A percentile compares a stretch with the other conserved stretches of the same genome.
Conservation (phyloP, 305 asterid genomes). For the Rubia occidens region DNA sequence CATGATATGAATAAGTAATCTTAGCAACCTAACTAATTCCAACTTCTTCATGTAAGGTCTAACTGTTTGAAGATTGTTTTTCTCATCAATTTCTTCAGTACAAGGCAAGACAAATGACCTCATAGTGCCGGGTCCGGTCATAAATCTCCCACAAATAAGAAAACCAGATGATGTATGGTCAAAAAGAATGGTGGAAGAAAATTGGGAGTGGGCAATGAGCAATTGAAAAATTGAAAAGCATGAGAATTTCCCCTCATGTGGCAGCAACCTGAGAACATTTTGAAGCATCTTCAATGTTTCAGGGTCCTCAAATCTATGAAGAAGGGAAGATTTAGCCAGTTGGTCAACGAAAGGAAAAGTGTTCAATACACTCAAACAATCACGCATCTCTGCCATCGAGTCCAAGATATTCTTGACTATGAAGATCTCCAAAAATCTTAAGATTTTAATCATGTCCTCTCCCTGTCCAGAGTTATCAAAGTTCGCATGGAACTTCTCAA, state of each 20-base stretch:
- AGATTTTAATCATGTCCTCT: constrained; percentile 32
- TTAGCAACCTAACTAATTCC: constrained; percentile 75
- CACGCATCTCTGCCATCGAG: constrained; percentile 36
- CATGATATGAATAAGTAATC: constrained; percentile 49
- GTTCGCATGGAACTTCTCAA: constrained; percentile 37
- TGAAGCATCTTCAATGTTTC: constrained; percentile 56
- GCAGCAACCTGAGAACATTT: constrained; percentile 41
- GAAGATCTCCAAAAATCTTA: constrained; percentile 60
- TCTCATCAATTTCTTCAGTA: constrained; percentile 26
- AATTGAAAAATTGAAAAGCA: constrained; percentile 50
- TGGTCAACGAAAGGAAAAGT: constrained; percentile 59
- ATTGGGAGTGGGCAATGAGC: constrained; percentile 74
- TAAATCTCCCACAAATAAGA: constrained; percentile 51
- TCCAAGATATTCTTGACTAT: constrained; percentile 49
- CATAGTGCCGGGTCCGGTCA: constrained; percentile 66
- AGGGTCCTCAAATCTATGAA: constrained; percentile 74
- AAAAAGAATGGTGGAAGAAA: constrained; percentile 39
- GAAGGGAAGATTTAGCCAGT: constrained; percentile 57
- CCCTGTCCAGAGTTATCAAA: constrained; percentile 27
- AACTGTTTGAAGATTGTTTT: constrained; percentile 25
- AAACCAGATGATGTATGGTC: constrained; percentile 38
- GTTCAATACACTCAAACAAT: constrained; percentile 44
- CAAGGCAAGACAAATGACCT: constrained; percentile 32
- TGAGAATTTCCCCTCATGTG: constrained; percentile 50
- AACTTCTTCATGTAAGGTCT: constrained; percentile 34